Evolutionary conservation across 805 yeast species (phyloP).

Genomic region (Spathaspora hagerdaliae): DNA sequence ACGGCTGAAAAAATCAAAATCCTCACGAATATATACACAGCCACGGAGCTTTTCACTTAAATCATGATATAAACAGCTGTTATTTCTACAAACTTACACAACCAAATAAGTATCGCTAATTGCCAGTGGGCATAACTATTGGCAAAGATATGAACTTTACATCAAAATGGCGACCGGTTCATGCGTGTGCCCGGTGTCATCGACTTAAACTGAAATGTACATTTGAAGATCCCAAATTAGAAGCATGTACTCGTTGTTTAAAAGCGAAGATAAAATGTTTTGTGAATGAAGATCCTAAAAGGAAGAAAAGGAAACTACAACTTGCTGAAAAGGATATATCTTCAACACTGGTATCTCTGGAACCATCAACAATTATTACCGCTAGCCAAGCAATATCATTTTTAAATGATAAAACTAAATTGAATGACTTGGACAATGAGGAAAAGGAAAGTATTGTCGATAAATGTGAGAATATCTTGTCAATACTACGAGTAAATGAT

Average conservation of each 20-base stretch:
- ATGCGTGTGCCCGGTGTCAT: slow-evolving; percentile 57
- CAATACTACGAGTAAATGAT: slow-evolving; percentile 1
- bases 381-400: neutral
- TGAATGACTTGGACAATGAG: neutral
- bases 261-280: slow-evolving; percentile 44
- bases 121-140: too few relatives aligned
- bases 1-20: too few relatives aligned
- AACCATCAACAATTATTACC: neutral
- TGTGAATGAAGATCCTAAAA: slow-evolving; percentile 43
- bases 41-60: too few relatives aligned
- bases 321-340: neutral
- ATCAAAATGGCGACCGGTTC: slow-evolving; percentile 40
- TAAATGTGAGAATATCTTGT: slow-evolving; percentile 6
- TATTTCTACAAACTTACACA: too few relatives aligned
- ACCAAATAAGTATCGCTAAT: too few relatives aligned
- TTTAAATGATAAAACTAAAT: neutral
- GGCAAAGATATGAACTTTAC: slow-evolving; percentile 17
- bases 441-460: neutral
- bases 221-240: slow-evolving; percentile 42
- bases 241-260: slow-evolving; percentile 44
- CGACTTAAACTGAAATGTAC: slow-evolving; percentile 50
- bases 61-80: too few relatives aligned
- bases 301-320: slow-evolving; percentile 24
- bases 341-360: neutral
- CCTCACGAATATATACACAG: too few relatives aligned